Evolutionary conservation across 495 filamentous ascomycete genomes (phyloP).

Genomic region (Daldinia childiae): DNA sequence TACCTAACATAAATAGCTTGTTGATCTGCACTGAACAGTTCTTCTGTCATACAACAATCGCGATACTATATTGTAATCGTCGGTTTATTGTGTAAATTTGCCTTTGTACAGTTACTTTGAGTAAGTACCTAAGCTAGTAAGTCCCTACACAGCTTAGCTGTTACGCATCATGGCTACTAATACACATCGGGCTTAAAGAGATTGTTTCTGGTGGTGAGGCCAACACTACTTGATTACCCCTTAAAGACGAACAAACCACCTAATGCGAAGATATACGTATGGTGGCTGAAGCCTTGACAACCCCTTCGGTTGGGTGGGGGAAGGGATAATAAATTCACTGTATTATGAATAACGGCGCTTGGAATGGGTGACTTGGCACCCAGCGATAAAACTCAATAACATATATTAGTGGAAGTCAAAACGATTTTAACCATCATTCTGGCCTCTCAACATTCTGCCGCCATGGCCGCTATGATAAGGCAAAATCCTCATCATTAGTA

Average conservation of each 20-base stretch:
- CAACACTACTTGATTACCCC: too few relatives aligned
- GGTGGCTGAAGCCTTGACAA: neutral
- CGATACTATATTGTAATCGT: neutral
- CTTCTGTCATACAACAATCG: neutral
- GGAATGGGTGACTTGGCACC: neutral
- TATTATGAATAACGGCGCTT: neutral
- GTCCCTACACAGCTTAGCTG: neutral
- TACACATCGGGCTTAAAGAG: neutral
- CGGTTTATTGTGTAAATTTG: neutral
- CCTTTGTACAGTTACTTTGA: neutral
- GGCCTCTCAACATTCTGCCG: neutral
- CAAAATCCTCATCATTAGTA: constrained; percentile 27
- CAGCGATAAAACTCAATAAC: neutral
- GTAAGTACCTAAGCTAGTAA: neutral
- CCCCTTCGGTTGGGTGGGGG: too few relatives aligned
- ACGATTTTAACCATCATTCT: neutral
- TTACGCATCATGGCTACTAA: neutral
- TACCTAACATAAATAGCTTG: neutral
- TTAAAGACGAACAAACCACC: too few relatives aligned
- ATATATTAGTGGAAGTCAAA: neutral
- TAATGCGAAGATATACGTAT: neutral
- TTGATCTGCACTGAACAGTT: neutral
- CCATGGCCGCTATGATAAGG: constrained; percentile 10
- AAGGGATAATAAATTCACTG: too few relatives aligned
- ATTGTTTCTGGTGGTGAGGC: neutral